A percentile compares a stretch with the other conserved stretches of the same genome.
Conservation (phyloP, 441 rosid species). For the Arabidopsis lyrata region DNA sequence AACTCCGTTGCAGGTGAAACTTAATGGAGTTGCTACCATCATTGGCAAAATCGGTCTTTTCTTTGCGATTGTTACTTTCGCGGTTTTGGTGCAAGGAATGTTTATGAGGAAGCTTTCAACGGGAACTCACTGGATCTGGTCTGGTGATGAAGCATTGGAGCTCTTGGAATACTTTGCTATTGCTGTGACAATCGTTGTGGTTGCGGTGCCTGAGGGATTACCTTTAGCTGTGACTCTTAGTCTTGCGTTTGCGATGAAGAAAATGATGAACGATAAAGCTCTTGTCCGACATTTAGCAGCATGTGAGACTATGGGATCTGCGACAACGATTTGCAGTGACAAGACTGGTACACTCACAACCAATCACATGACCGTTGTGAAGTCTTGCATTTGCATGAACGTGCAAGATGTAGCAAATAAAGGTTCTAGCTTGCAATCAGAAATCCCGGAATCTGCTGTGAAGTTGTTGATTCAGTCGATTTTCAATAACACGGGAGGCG, state of each 20-base stretch:
- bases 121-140: constrained; percentile 59
- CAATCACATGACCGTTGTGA: constrained; percentile 72
- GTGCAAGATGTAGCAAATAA: constrained; percentile 54
- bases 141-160: constrained; percentile 62
- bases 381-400: constrained; percentile 65
- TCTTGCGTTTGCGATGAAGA: constrained; percentile 77
- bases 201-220: constrained; percentile 76
- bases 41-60: constrained; percentile 69
- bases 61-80: constrained; percentile 67
- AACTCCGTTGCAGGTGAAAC: constrained; percentile 72
- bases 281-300: constrained; percentile 73
- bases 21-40: constrained; percentile 74
- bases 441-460: constrained; percentile 56
- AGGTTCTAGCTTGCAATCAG: constrained; percentile 57
- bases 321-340: constrained; percentile 68
- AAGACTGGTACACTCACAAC: constrained; percentile 76
- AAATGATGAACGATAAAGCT: constrained; percentile 80
- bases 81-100: constrained; percentile 64
- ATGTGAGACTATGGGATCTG: constrained; percentile 79
- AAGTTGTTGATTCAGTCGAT: constrained; percentile 72
- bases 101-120: constrained; percentile 50
- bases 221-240: constrained; percentile 77
- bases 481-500: constrained; percentile 82
- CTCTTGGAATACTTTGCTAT: constrained; percentile 66
- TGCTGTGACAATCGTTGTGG: constrained; percentile 75